Evolutionary conservation across 805 yeast species (phyloP), one percentile per base, ranked within the genome.

Genomic region (Cyberlindnera mrakii): DNA sequence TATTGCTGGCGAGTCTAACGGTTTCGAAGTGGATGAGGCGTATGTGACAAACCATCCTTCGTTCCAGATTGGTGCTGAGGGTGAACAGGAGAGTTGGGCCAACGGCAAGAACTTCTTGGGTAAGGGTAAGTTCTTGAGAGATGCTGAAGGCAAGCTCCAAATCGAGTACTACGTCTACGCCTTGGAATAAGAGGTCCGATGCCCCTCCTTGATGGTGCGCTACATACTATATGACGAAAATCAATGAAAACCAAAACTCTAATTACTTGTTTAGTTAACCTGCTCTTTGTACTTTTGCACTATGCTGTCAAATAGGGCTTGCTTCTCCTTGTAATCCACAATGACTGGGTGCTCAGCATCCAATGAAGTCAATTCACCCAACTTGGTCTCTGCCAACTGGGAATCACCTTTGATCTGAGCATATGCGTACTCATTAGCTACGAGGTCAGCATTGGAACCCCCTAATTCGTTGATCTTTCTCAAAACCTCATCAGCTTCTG

Each of bases 401-500:
- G 51, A 49, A 23, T 65, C 65, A 11, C 82, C 82, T 38, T 72
- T 71, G 51, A 83, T 68, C 42, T 79, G 75, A 42, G 78, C 74
- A 41, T 75, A 73, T 3, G 88, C 73, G 46, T 85, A 77, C 57
- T 80, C 73, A 58, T 83, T 80, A 37, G 88, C 85, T 33, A 82
- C 52, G 33, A 78, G 67, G 57, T 78, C 78, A 5, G 65, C 65
- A 47, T 63, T 64, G 10, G 64, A 52, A 15, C 60, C 68, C n/a
- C 76, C 71, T 30, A 68, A 56, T 34, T 72, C 66, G 27, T 65
- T 65, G 11, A 45, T 37, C 33, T 31, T 44, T 34, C 35, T 44
- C 42, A 84, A 65, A 31, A 80, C 68, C 48, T 85, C 86, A 46
- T 75, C 74, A 9, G 96, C 90, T 65, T 91, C 97, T 3, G 90